Conservation (phyloP, 306 rosid genomes). For the Medicago lupulina region DNA sequence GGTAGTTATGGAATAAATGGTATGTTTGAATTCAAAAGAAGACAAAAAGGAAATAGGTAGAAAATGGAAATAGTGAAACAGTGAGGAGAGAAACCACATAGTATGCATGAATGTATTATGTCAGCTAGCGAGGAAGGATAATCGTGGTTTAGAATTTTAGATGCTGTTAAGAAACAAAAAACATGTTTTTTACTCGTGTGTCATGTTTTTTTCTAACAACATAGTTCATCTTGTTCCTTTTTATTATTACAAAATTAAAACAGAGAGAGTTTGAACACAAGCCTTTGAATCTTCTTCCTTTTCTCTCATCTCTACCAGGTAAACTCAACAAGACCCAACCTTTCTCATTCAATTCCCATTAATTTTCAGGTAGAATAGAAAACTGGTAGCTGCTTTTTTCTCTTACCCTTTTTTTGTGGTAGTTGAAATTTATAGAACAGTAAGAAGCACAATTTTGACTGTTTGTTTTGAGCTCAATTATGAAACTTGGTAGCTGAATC, state of each 20-base stretch:
- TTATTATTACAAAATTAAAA: neutral
- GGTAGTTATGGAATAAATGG: too few species aligned
- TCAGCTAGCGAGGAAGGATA: constrained; percentile 34
- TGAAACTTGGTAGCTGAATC: neutral
- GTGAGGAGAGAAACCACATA: neutral
- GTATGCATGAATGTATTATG: neutral
- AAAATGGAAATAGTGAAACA: neutral
- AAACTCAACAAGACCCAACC: neutral
- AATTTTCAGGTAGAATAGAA: constrained; percentile 16
- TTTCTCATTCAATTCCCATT: constrained; percentile 6
- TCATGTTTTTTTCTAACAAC: constrained; percentile 3
- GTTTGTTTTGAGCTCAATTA: neutral
- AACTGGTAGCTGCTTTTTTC: neutral
- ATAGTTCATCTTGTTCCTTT: constrained; percentile 36
- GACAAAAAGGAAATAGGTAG: neutral
- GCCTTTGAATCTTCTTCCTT: constrained; percentile 40
- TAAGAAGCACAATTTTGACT: neutral
- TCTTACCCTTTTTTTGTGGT: neutral
- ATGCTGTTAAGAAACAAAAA: constrained; percentile 22
- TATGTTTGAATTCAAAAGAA: neutral
- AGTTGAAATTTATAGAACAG: constrained; percentile 8
- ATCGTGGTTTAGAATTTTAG: constrained; percentile 19
- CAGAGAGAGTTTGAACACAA: neutral
- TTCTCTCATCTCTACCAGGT: constrained; percentile 40
- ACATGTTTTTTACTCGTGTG: constrained; percentile 31